A percentile compares a stretch with the other conserved stretches of the same genome.
Conservation (phyloP, 116 monocot genomes). For the Cymodocea nodosa region DNA sequence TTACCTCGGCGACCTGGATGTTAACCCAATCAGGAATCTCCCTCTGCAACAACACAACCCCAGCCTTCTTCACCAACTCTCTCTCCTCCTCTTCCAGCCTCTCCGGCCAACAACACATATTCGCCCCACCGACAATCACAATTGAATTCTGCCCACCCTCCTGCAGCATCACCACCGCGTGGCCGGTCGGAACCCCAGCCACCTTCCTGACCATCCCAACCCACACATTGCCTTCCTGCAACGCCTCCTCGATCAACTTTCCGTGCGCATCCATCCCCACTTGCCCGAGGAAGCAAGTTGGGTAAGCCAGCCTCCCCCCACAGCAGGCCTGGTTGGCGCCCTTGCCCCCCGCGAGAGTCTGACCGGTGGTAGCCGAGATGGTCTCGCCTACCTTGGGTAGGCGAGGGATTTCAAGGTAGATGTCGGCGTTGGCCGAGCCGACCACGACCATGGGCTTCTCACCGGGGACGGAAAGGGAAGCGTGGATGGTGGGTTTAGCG, state of each 20-base stretch:
- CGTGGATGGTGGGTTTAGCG: not conserved
- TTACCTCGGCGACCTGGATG: slow-evolving; percentile 68
- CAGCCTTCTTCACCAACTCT: slow-evolving; percentile 45
- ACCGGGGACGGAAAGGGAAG: slow-evolving; percentile 9
- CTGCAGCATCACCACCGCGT: slow-evolving; percentile 92
- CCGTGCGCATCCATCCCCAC: slow-evolving; percentile 78
- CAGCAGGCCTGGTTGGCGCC: slow-evolving; percentile 99
- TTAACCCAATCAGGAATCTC: slow-evolving; percentile 95
- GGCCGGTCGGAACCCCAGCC: slow-evolving; percentile 55
- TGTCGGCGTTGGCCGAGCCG: slow-evolving; percentile 99
- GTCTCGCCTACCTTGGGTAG: slow-evolving; percentile 71
- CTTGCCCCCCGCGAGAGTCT: slow-evolving; percentile 90
- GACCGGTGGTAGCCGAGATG: slow-evolving; percentile 45
- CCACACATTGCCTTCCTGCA: slow-evolving; percentile 33
- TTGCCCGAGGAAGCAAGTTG: slow-evolving; percentile 67
- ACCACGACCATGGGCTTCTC: slow-evolving; percentile 61
- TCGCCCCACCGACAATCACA: slow-evolving; percentile 83
- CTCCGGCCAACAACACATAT: slow-evolving; percentile 63
- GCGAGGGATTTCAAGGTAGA: slow-evolving; percentile 83
- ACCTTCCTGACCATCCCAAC: slow-evolving; percentile 33
- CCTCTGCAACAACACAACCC: slow-evolving; percentile 61
- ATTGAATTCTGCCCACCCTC: slow-evolving; percentile 78
- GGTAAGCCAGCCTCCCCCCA: slow-evolving; percentile 41
- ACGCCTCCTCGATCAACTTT: slow-evolving; percentile 55
- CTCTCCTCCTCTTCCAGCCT: slow-evolving; percentile 23